Base-by-base conservation (phyloP, 176 grass and related monocot species). In the Rhynchospora breviuscula region DNA sequence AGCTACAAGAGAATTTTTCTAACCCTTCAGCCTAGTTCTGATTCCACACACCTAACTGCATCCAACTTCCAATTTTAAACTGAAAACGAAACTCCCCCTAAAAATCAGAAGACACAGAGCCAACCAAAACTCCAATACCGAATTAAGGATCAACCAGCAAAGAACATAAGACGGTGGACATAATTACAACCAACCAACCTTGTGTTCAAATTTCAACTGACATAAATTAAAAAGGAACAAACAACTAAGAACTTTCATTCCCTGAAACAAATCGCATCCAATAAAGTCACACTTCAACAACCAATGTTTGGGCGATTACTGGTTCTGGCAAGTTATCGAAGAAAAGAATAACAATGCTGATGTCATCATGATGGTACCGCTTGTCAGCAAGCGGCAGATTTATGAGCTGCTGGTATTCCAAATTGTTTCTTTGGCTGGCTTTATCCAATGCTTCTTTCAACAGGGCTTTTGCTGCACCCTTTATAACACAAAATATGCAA, bases 291-390 rank as follows among this genome's bases (percentile, higher is more conserved):
- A 60, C 6, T 54, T 61, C 12, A 48, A 69, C 60, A 77, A 15
- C n/a, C 0, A 54, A 51, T 40, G 35, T 40, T 40, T 40, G 33
- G 33, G 1, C 2, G 3, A 35, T 35, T 1, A 40, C 10, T 2
- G 53, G 7, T 51, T n/a, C 45, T 22, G 14, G 7, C 19, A 82
- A 10, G 21, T 33, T 25, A 63, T 92, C 81, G 22, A 92, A 76
- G 85, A 87, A 92, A 47, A 92, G 46, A 72, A 89, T 81, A 11
- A 89, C 58, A 29, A 92, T 81, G 35, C 85, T 91, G 62, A 91
- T 91, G 53, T 91, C 87, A 85, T 91, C 90, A 43, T 91, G 90
- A 80, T 87, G 85, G 59, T 89, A 82, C 51, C 90, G 85, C 85
- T 84, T 87, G 51, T 86, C 65, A 25, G 72, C 65, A 19, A 81